Base-by-base conservation (phyloP, 352 stramenopile genomes). In the Pythium sukuiense region DNA sequence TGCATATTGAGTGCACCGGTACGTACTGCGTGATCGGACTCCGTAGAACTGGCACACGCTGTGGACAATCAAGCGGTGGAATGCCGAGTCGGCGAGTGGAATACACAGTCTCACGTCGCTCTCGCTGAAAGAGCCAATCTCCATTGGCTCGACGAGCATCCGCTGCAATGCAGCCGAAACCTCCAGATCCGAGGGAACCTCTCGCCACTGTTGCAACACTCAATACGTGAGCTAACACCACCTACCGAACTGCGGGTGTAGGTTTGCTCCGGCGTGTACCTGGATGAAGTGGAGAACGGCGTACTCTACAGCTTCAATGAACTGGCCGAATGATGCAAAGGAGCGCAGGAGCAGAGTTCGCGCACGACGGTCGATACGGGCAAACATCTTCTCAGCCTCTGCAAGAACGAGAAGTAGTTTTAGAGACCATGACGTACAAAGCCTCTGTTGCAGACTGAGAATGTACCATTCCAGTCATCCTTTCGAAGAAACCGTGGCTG, bases 31-130 rank as follows among this genome's bases (percentile, higher is more conserved):
- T 37, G 88, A 94, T 50, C 82, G 82, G 50, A 96, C 71, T 53
- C 84, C 83, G 41, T 94, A 94, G 64, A 95, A 96, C 69, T 96
- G 88, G 75, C 88, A 96, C 9, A 93, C 76, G 20, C 80, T 92
- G 79, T 96, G 88, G 55, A 96, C 76, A 41, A 96, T 85, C 45
- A 96, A 70, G 27, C 88, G 88, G 62, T 96, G 88, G 64, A 95
- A 96, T 4, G 88, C 81, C 50, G 87, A 95, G 61, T 95, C 85
- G 29, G 81, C 58, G 8, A 96, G 76, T 14, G 88, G 87, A 20
- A 96, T 66, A 26, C 90, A 79, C 46, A 96, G 72, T 26, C 83
- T 72, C 16, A 87, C 69, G 20, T 92, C 82, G 55, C 81, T 91
- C 63, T 90, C 84, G 24, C 71, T 84, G 32, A 74, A 71, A 8